A percentile compares a stretch with the other conserved stretches of the same genome.
Evolutionary conservation across 139 green algal species (phyloP).

Genomic region (Nannochloris sp.): DNA sequence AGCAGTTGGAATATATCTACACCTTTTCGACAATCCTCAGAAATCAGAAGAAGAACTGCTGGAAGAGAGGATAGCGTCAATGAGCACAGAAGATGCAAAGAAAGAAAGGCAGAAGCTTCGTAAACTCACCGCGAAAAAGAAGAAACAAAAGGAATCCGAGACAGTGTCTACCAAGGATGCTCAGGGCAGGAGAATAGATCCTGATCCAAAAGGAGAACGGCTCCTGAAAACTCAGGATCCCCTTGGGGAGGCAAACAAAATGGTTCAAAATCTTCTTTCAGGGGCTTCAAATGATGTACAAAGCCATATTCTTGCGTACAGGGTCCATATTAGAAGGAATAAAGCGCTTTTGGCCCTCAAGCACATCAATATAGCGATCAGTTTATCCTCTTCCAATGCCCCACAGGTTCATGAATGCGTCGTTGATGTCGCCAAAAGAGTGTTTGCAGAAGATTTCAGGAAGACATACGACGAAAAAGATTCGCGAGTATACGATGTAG

Average conservation of each 20-base stretch:
- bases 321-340: slow-evolving; percentile 58
- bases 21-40: slow-evolving; percentile 49
- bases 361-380: slow-evolving; percentile 48
- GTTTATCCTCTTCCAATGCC: slow-evolving; percentile 38
- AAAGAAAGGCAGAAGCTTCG: slow-evolving; percentile 27
- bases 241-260: slow-evolving; percentile 77
- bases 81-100: slow-evolving; percentile 69
- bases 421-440: slow-evolving; percentile 29
- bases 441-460: neutral
- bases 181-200: slow-evolving; percentile 46
- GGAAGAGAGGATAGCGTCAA: slow-evolving; percentile 37
- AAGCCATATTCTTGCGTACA: slow-evolving; percentile 56
- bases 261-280: slow-evolving; percentile 61
- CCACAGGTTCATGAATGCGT: slow-evolving; percentile 52
- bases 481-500: too few relatives aligned
- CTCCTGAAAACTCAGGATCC: slow-evolving; percentile 64
- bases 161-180: slow-evolving; percentile 28
- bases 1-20: slow-evolving; percentile 64
- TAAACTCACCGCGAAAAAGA: slow-evolving; percentile 43
- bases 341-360: slow-evolving; percentile 69
- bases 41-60: slow-evolving; percentile 27
- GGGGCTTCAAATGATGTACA: slow-evolving; percentile 30
- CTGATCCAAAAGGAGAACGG: slow-evolving; percentile 76
- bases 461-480: too few relatives aligned
- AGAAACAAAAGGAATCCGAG: slow-evolving; percentile 18